These are phyloP conservation scores for Suhomyces tanzawaensis DNA, from an alignment of 805 yeast species.

Conservation along the genomic window DNA sequence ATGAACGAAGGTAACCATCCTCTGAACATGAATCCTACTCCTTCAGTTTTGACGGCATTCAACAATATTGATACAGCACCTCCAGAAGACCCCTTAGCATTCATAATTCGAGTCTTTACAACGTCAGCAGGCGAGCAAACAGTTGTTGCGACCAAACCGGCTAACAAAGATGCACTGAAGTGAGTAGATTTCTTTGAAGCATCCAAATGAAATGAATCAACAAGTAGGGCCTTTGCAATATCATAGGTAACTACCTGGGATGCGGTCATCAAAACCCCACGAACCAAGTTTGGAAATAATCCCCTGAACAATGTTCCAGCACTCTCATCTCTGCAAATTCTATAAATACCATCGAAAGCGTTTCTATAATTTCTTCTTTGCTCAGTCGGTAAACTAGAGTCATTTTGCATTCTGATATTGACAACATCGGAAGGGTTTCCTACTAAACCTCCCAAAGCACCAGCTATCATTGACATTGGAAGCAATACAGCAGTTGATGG, in stretches of 20 bases:
- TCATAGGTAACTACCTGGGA: constrained; percentile 89
- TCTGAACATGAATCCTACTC: constrained; percentile 76
- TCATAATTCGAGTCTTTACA: constrained; percentile 85
- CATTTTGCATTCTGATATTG: constrained; percentile 90
- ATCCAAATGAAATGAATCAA: constrained; percentile 48
- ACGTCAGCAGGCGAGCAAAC: constrained; percentile 93
- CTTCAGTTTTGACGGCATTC: constrained; percentile 63
- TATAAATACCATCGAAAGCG: constrained; percentile 71
- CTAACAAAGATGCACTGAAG: constrained; percentile 72
- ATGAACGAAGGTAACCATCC: constrained; percentile 91
- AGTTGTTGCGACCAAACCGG: constrained; percentile 88
- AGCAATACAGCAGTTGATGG: constrained; percentile 61
- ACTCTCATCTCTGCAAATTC: constrained; percentile 63
- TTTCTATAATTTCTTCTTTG: constrained; percentile 72
- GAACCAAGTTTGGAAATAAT: constrained; percentile 67
- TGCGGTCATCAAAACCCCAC: constrained; percentile 88
- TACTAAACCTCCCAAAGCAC: constrained; percentile 78
- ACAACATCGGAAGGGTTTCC: constrained; percentile 90
- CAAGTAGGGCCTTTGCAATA: constrained; percentile 61
- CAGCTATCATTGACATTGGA: constrained; percentile 82
- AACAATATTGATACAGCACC: constrained; percentile 50
- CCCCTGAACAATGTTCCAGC: constrained; percentile 64
- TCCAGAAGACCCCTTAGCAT: constrained; percentile 45
- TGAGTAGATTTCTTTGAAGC: constrained; percentile 67
- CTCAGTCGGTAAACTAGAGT: constrained; percentile 60